These are phyloP conservation scores for Collybiopsis confluens DNA, from an alignment of 768 basidiomycete species.

Conservation along the genomic window DNA sequence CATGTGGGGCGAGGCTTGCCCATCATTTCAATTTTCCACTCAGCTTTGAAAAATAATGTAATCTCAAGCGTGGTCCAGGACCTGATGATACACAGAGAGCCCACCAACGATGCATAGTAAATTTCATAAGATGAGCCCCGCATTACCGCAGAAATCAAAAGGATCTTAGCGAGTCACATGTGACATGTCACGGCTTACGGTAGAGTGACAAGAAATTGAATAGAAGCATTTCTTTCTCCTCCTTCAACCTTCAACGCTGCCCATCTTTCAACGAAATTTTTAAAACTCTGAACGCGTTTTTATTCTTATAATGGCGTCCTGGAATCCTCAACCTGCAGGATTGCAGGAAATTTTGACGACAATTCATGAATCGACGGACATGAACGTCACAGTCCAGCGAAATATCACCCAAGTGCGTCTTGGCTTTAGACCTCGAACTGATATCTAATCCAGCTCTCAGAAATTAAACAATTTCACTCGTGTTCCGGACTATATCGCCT, in stretches of 20 bases:
- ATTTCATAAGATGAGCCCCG: neutral
- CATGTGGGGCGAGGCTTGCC: no score
- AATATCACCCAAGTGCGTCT: slow-evolving; percentile 74
- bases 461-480: slow-evolving; percentile 86
- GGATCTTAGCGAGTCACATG: no score
- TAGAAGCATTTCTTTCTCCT: neutral
- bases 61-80: no score
- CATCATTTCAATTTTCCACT: no score
- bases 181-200: neutral
- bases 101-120: no score
- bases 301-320: slow-evolving; percentile 57
- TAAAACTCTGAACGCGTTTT: slow-evolving; percentile 33
- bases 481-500: slow-evolving; percentile 91
- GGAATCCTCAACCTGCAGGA: slow-evolving; percentile 82
- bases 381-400: slow-evolving; percentile 69
- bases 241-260: slow-evolving; percentile 20
- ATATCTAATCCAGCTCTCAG: slow-evolving; percentile 31
- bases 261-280: slow-evolving; percentile 20
- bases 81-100: no score
- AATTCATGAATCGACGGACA: slow-evolving; percentile 85
- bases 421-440: slow-evolving; percentile 19
- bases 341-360: slow-evolving; percentile 90
- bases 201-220: neutral
- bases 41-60: no score
- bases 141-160: neutral